Percentiles rank a stretch among this genome's conserved stretches.
phyloP scores from a whole-genome alignment of 176 grass and related monocot genomes.

The Carex pumila region DNA sequence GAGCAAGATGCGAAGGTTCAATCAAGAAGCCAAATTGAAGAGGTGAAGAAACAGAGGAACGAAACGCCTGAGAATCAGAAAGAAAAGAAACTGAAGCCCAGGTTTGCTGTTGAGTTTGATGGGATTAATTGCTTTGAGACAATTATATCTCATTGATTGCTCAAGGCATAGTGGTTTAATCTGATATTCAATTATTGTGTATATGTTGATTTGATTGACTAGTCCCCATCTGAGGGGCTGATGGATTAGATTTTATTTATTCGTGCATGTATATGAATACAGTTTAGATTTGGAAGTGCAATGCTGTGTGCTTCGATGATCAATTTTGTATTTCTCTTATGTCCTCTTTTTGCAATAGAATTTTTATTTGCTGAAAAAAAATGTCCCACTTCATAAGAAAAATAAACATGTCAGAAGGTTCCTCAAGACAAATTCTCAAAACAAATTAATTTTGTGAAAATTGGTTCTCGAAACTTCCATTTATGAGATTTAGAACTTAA shows the following conservation, averaged over 20 bases:
- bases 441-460: too few species aligned
- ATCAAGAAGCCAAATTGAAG: neutral
- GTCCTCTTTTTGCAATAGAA: neutral
- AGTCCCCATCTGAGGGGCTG: neutral
- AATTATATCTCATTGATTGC: constrained; percentile 32
- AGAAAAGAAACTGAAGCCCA: neutral
- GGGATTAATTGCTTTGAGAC: constrained; percentile 76
- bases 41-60: constrained; percentile 7
- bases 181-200: constrained; percentile 20
- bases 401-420: too few species aligned
- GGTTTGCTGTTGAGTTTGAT: constrained; percentile 61
- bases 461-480: too few species aligned
- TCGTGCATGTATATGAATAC: constrained; percentile 7
- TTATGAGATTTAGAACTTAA: too few species aligned
- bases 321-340: neutral
- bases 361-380: neutral
- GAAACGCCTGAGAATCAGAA: neutral
- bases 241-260: constrained; percentile 1
- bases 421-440: too few species aligned
- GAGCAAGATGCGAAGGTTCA: neutral
- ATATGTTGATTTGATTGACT: constrained; percentile 21
- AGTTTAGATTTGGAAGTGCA: constrained; percentile 4
- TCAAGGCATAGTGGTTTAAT: neutral
- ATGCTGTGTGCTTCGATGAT: neutral
- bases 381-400: neutral